These are phyloP conservation scores for Microsporum ferrugineum DNA, from an alignment of 2,329 filamentous ascomycete genomes.

Conservation along the genomic window DNA sequence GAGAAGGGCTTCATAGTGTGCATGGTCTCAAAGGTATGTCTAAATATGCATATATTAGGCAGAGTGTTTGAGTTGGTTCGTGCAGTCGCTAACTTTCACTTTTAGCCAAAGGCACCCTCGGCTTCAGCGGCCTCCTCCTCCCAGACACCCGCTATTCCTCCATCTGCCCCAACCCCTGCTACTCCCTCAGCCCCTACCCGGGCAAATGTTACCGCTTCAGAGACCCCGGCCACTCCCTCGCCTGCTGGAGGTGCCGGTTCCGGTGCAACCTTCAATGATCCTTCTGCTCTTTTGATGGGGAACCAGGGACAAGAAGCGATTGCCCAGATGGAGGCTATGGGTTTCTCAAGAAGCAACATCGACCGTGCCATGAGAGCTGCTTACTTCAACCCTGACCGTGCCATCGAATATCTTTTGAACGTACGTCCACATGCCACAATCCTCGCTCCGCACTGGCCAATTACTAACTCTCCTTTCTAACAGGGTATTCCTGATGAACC, in stretches of 20 bases:
- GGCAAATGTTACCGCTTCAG: constrained; percentile 9
- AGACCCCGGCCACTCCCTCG: constrained; percentile 14
- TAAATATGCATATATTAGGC: not conserved
- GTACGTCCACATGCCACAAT: constrained; percentile 40
- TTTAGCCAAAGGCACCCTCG: constrained; percentile 58
- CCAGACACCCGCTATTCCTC: constrained; percentile 24
- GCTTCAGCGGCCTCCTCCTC: constrained; percentile 24
- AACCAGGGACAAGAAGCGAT: constrained; percentile 70
- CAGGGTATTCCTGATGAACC: constrained; percentile 85
- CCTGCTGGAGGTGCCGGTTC: constrained; percentile 19
- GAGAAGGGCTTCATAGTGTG: constrained; percentile 99
- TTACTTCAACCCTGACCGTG: constrained; percentile 92
- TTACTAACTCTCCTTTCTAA: constrained; percentile 1
- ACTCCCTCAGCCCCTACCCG: constrained; percentile 13
- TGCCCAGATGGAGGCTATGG: constrained; percentile 93
- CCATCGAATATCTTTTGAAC: constrained; percentile 87
- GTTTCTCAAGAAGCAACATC: constrained; percentile 77
- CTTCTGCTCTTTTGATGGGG: constrained; percentile 77
- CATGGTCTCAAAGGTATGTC: constrained; percentile 82
- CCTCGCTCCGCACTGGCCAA: not conserved
- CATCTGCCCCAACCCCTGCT: constrained; percentile 10
- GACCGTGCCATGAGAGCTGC: constrained; percentile 91
- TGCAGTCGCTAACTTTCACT: constrained; percentile 10
- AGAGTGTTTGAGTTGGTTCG: not conserved
- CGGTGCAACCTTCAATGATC: constrained; percentile 48